These are phyloP conservation scores for Populus pruinosa DNA, from an alignment of 345 rosid species.

Conservation along the genomic window DNA sequence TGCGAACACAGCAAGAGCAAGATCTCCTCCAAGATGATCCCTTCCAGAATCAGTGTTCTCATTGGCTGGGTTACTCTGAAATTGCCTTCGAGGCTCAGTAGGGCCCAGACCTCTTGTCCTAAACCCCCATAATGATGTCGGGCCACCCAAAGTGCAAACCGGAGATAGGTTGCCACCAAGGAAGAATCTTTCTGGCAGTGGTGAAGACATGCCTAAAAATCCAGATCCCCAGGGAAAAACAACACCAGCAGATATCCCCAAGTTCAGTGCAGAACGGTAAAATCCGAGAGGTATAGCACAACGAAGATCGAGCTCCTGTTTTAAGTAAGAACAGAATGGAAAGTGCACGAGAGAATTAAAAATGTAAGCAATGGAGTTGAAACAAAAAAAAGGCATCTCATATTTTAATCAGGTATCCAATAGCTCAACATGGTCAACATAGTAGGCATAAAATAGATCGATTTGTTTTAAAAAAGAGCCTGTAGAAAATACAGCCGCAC, in stretches of 20 bases:
- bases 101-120: slow-evolving; percentile 82
- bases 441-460: neutral
- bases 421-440: neutral
- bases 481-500: neutral
- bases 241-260: slow-evolving; percentile 75
- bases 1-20: slow-evolving; percentile 78
- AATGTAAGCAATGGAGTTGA: neutral
- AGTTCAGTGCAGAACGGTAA: slow-evolving; percentile 63
- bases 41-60: slow-evolving; percentile 46
- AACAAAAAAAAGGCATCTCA: neutral
- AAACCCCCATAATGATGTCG: slow-evolving; percentile 79
- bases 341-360: neutral
- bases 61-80: slow-evolving; percentile 23
- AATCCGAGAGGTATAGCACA: slow-evolving; percentile 79
- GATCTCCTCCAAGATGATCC: slow-evolving; percentile 91
- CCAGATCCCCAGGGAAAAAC: slow-evolving; percentile 76
- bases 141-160: slow-evolving; percentile 71
- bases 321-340: slow-evolving; percentile 4
- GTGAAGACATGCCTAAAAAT: slow-evolving; percentile 45
- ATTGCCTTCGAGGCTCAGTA: slow-evolving; percentile 61
- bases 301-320: slow-evolving; percentile 84
- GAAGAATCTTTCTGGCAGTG: slow-evolving; percentile 86
- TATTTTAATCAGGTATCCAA: neutral
- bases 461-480: neutral
- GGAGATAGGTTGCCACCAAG: slow-evolving; percentile 92